phyloP scores from a whole-genome alignment of 2,329 filamentous ascomycete genomes.

The Phaeomoniella chlamydospora region DNA sequence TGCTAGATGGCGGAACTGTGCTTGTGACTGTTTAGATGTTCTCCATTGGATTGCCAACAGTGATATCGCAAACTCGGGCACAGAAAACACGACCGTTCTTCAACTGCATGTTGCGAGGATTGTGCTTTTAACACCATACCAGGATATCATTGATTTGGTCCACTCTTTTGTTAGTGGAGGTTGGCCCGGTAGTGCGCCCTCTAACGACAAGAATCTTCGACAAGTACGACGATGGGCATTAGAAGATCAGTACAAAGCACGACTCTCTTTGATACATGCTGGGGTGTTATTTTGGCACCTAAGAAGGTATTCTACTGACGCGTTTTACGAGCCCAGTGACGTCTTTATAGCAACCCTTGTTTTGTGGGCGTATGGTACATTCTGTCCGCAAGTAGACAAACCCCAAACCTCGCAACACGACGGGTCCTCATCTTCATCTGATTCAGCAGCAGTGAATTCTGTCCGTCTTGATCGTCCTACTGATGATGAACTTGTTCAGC shows the following conservation, averaged over 20 bases:
- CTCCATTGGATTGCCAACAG: constrained; percentile 44
- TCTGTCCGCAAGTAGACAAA: constrained; percentile 8
- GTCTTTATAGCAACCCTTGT: constrained; percentile 31
- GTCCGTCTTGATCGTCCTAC: constrained; percentile 41
- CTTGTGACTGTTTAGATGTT: constrained; percentile 34
- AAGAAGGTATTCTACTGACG: constrained; percentile 31
- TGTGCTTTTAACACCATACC: constrained; percentile 34
- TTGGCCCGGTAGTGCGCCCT: not conserved
- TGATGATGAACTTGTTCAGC: constrained; percentile 44
- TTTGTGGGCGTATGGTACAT: constrained; percentile 32
- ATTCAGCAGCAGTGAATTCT: constrained; percentile 21
- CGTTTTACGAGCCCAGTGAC: constrained; percentile 32
- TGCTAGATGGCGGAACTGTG: constrained; percentile 29
- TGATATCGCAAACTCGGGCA: constrained; percentile 31
- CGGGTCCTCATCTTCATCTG: constrained; percentile 4
- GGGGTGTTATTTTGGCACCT: constrained; percentile 39
- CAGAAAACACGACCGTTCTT: constrained; percentile 39
- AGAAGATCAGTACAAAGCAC: constrained; percentile 40
- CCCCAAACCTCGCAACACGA: constrained; percentile 12
- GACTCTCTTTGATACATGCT: constrained; percentile 40
- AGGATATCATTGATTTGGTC: constrained; percentile 30
- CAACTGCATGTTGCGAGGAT: constrained; percentile 42
- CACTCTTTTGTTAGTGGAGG: constrained; percentile 15
- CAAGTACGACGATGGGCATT: constrained; percentile 34
- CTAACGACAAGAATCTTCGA: constrained; percentile 7